Base-by-base conservation (phyloP, 805 yeast genomes). In the Candida montana region DNA sequence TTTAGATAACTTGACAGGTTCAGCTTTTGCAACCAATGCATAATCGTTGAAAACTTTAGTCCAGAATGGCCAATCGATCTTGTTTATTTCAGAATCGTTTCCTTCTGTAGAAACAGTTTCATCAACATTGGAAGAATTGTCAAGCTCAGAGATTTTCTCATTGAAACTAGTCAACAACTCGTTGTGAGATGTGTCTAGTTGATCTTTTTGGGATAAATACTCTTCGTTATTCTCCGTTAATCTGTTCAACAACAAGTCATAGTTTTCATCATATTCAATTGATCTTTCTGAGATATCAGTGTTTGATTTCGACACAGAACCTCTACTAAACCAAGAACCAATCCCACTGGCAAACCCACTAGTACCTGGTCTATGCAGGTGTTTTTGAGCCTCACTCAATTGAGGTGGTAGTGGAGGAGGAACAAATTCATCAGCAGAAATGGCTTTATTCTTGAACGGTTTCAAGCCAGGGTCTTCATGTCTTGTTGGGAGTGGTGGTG, bases 1-100 rank as follows among this genome's bases (percentile, higher is more conserved):
- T 30, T 63, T 57, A 35, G 80, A 73, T 44, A 91, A 69, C 48
- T 70, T 70, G 12, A 72, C 72, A 0, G 90, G 81, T 20, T 78
- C 77, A 17, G 72, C 65, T 39, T 74, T 68, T 2, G 89, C 89
- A 8, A 83, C 79, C 0, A 62, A 57, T n/a, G 79, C 70, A 55
- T 88, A 87, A 58, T 89, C 83, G 48, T 83, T 79, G 4, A 88
- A 87, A 15, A 90, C 84, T 29, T 67, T 67, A 6, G 90, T 75
- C 98, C 98, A 91, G 58, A 87, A 85, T 34, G 83, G 85, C 93
- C 93, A 85, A 57, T 83, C 86, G 35, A 81, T 72, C 20, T 72
- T 66, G 4, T 50, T 33, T 27, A 63, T 48, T 28, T 54, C 55
- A 1, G 48, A 64, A 10, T 68, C 61, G 35, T 64, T 21, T 65